Conservation (phyloP, 1,284 basidiomycete species). For the Apiotrichum mycotoxinovorans region DNA sequence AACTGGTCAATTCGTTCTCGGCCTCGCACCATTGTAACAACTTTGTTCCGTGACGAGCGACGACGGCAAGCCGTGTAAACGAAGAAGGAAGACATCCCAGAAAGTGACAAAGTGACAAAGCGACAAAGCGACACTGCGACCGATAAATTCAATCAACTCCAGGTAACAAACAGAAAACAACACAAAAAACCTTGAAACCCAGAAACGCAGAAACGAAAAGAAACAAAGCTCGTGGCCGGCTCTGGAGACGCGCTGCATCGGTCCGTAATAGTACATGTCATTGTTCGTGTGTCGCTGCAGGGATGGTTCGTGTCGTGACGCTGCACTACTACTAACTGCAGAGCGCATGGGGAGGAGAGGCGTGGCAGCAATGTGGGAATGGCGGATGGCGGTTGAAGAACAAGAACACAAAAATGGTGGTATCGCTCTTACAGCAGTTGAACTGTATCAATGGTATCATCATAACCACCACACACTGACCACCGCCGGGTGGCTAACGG, state of each 20-base stretch:
- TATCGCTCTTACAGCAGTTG: background rate
- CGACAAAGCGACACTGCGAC: no score
- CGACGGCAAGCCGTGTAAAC: no score
- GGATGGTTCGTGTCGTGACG: background rate
- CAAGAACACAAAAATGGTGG: background rate
- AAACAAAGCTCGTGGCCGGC: background rate
- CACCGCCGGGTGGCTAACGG: background rate
- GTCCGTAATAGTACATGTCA: conserved; percentile 3
- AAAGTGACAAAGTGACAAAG: no score
- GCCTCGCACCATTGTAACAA: no score
- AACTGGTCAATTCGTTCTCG: no score
- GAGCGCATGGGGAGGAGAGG: no score
- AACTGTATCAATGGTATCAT: background rate
- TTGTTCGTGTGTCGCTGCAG: background rate
- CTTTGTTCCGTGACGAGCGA: no score
- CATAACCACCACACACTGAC: background rate
- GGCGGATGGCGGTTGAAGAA: background rate
- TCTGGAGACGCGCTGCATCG: background rate
- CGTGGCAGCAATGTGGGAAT: background rate
- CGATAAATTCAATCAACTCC: no score
- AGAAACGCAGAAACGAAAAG: background rate
- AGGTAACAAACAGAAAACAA: no score
- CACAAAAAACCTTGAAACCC: no score
- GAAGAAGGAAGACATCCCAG: no score
- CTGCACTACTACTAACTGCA: background rate